Base-by-base conservation (phyloP, 179 eudicot species). In the Camellia oleifera region DNA sequence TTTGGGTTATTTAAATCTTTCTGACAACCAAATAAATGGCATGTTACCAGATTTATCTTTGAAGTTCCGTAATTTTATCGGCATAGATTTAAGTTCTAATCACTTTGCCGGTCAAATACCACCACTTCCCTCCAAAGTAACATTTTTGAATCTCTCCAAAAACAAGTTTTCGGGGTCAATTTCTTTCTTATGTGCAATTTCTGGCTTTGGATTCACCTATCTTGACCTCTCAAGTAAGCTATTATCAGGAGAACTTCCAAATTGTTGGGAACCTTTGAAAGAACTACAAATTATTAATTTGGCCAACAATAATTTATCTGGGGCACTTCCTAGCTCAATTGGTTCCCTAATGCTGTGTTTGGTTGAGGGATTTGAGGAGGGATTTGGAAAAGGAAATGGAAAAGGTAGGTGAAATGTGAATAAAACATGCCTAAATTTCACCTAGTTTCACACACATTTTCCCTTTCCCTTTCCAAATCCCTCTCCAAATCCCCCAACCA, bases 41-140 rank as follows among this genome's bases (percentile, higher is more conserved):
- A 13, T 14, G 11, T 13, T 73, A 46, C 76, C 63, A 4, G 76
- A 73, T 23, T 52, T 52, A 0, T 52, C 60, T 48, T 71, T 5
- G 3, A 10, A n/a, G 3, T n/a, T 18, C 9, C 53, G 0, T 0
- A 1, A n/a, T 48, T 0, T 0, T 48, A 1, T 0, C 3, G 0
- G 1, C 0, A 40, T 73, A 0, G 48, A 57, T 40, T 32, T 74
- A 10, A 74, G 77, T 42, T 74, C 52, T 56, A 74, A 58, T 7
- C 2, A 7, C 3, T 74, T 74, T 57, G 7, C 6, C 7, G 77
- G 77, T n/a, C 66, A 6, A 26, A 7, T 74, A 26, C 77, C 66
- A 1, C 7, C 0, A 7, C 7, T 74, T 57, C 52, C 17, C 17
- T 40, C 66, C 50, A 5, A 14, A 3, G 23, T 56, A 54, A 14